Conservation (phyloP, 139 green algal species). For the Zygnema circumcarinatum region DNA sequence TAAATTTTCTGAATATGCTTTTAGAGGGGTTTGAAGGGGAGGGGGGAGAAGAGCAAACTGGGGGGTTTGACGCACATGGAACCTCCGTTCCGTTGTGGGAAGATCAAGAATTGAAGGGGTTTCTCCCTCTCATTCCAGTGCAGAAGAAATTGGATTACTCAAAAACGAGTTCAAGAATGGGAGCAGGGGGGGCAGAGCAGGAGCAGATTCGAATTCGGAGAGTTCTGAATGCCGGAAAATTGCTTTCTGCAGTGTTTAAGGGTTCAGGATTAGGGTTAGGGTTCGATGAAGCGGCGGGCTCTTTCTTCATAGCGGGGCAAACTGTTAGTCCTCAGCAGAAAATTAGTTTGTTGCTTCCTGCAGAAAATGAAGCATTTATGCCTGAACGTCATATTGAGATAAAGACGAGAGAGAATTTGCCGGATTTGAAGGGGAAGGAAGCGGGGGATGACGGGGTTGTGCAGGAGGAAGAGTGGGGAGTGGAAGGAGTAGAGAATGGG, state of each 20-base stretch:
- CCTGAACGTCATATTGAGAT: not conserved
- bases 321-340: not conserved
- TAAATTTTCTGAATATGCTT: constrained; percentile 28
- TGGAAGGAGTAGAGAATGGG: not conserved
- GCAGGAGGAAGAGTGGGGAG: not conserved
- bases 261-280: not conserved
- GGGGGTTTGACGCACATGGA: not conserved
- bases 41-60: not conserved
- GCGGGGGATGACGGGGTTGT: not conserved
- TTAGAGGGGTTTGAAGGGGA: not conserved
- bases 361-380: not conserved
- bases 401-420: too few relatives aligned
- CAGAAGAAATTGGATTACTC: constrained; percentile 37
- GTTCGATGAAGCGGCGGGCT: not conserved
- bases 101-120: constrained; percentile 48
- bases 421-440: too few relatives aligned
- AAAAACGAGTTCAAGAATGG: not conserved
- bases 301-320: not conserved
- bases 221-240: constrained; percentile 8
- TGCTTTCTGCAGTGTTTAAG: not conserved
- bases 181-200: constrained; percentile 5
- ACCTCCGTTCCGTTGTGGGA: constrained; percentile 45
- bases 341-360: not conserved
- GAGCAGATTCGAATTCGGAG: not conserved
- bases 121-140: constrained; percentile 21